Percentiles rank a stretch among this genome's conserved stretches.
Conservation (phyloP, 345 rosid species). For the Populus pruinosa region DNA sequence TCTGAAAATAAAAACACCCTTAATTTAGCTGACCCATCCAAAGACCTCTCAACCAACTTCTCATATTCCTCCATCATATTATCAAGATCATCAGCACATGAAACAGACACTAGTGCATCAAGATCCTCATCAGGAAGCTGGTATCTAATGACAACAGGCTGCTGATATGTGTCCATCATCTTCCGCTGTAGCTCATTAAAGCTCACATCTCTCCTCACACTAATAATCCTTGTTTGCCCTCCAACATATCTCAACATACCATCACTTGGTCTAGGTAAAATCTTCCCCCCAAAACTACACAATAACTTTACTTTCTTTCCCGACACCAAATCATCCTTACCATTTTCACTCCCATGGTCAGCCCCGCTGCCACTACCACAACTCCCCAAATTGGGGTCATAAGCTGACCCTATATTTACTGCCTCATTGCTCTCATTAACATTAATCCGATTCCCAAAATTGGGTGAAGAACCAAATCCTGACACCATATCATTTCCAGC, state of each 20-base stretch:
- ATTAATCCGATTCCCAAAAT: slow-evolving; percentile 31
- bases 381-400: slow-evolving; percentile 23
- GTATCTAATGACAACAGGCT: slow-evolving; percentile 57
- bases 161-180: slow-evolving; percentile 52
- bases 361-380: slow-evolving; percentile 35
- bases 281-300: slow-evolving; percentile 77
- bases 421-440: slow-evolving; percentile 28
- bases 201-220: slow-evolving; percentile 48
- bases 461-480: slow-evolving; percentile 30
- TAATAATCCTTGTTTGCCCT: slow-evolving; percentile 67
- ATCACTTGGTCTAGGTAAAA: slow-evolving; percentile 78
- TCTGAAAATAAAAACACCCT: slow-evolving; percentile 65
- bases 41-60: slow-evolving; percentile 55
- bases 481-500: slow-evolving; percentile 30
- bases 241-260: slow-evolving; percentile 71
- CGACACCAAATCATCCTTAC: slow-evolving; percentile 51
- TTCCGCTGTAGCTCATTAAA: slow-evolving; percentile 52
- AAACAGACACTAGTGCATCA: slow-evolving; percentile 73
- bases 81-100: slow-evolving; percentile 71
- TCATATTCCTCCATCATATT: slow-evolving; percentile 85
- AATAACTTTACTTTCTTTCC: slow-evolving; percentile 62
- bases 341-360: slow-evolving; percentile 51
- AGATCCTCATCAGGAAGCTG: slow-evolving; percentile 87
- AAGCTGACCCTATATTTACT: slow-evolving; percentile 3
- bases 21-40: slow-evolving; percentile 65